phyloP scores from a whole-genome alignment of 371 early-diverging fungal species.

The Lichtheimia ramosa region DNA sequence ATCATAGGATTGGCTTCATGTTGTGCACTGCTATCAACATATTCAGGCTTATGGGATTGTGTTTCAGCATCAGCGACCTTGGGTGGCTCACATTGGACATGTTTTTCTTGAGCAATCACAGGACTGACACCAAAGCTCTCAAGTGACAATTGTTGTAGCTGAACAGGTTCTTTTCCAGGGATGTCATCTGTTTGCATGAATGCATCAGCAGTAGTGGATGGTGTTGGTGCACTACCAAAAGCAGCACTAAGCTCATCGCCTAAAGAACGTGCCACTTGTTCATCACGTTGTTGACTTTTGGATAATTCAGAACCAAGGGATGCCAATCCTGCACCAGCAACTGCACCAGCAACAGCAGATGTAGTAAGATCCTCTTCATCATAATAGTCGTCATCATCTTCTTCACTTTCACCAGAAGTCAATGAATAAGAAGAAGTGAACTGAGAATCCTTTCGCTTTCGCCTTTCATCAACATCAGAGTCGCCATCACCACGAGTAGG shows the following conservation, averaged over 20 bases:
- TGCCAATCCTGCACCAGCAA: slow-evolving; percentile 16
- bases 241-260: slow-evolving; percentile 29
- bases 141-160: background rate
- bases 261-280: slow-evolving; percentile 23
- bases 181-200: slow-evolving; percentile 1
- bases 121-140: background rate
- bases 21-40: slow-evolving; percentile 7
- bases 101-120: background rate
- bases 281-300: slow-evolving; percentile 16
- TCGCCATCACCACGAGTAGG: slow-evolving; percentile 17
- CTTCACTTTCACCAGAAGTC: slow-evolving; percentile 24
- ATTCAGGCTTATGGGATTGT: slow-evolving; percentile 1
- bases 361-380: slow-evolving; percentile 12
- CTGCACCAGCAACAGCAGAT: background rate
- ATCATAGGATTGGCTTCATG: background rate
- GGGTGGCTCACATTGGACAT: background rate
- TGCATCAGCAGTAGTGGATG: slow-evolving; percentile 3
- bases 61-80: slow-evolving; percentile 8
- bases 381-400: slow-evolving; percentile 23
- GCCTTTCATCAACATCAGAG: slow-evolving; percentile 15
- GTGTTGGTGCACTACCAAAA: slow-evolving; percentile 7
- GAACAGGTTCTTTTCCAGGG: background rate
- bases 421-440: slow-evolving; percentile 23
- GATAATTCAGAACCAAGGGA: slow-evolving; percentile 31
- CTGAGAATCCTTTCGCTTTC: slow-evolving; percentile 24